phyloP scores from a whole-genome alignment of 176 grass and related monocot species.

The Typha latifolia region DNA sequence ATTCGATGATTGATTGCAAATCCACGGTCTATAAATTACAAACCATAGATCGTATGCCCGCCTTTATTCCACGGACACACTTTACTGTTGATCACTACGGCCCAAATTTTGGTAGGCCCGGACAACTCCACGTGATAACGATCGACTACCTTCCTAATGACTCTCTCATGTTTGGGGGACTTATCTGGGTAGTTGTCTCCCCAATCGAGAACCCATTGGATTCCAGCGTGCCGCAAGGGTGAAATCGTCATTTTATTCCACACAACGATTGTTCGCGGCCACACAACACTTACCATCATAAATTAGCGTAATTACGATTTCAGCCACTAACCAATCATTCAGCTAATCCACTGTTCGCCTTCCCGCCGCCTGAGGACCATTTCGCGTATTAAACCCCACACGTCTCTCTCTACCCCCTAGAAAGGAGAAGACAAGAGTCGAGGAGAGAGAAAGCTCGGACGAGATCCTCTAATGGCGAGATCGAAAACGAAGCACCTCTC shows the following conservation, averaged over 20 bases:
- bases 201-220: neutral
- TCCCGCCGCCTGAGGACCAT: conserved; percentile 3
- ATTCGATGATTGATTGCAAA: too few relatives aligned
- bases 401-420: neutral
- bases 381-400: neutral
- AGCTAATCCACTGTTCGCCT: neutral
- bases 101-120: neutral
- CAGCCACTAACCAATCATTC: neutral
- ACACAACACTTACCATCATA: neutral
- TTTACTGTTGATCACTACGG: neutral
- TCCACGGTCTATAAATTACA: too few relatives aligned
- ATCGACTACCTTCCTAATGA: neutral
- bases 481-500: conserved; percentile 23
- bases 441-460: neutral
- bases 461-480: conserved; percentile 20
- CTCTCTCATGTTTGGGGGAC: neutral
- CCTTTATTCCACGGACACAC: too few relatives aligned
- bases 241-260: neutral
- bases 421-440: neutral
- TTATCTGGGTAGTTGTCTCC: neutral
- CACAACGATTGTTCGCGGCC: neutral
- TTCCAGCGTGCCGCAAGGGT: neutral
- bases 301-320: neutral
- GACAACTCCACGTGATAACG: neutral
- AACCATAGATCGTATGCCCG: too few relatives aligned